A percentile compares a stretch with the other conserved stretches of the same genome.
Conservation (phyloP, 306 rosid species). For the Cucumis hystrix region DNA sequence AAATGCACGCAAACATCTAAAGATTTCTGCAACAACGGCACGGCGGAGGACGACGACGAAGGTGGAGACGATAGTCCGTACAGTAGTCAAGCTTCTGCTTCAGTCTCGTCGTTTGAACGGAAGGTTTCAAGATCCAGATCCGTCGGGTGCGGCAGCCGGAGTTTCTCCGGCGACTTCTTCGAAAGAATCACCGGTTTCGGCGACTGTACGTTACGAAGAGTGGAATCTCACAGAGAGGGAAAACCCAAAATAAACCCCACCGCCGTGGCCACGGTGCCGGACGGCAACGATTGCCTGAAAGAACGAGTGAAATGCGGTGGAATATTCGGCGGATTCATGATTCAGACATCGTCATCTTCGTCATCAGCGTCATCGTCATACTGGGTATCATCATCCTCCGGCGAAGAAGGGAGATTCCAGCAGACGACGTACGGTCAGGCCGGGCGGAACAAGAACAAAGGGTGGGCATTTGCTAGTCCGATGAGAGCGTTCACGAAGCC, state of each 20-base stretch:
- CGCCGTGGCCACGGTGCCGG: neutral
- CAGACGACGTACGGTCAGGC: neutral
- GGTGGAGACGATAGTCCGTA: slow-evolving; percentile 12
- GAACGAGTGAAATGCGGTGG: slow-evolving; percentile 83
- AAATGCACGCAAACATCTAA: neutral
- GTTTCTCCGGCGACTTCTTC: slow-evolving; percentile 89
- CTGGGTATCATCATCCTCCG: slow-evolving; percentile 59
- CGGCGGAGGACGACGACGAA: slow-evolving; percentile 18
- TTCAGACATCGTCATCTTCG: slow-evolving; percentile 52
- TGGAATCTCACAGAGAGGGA: slow-evolving; percentile 88
- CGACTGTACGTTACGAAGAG: slow-evolving; percentile 84
- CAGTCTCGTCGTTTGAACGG: slow-evolving; percentile 57
- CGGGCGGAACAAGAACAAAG: slow-evolving; percentile 53
- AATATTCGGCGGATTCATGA: slow-evolving; percentile 69
- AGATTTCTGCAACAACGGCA: neutral
- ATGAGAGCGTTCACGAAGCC: slow-evolving; percentile 60
- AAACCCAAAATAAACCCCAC: slow-evolving; percentile 17
- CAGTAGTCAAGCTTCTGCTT: slow-evolving; percentile 24
- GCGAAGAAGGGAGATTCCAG: slow-evolving; percentile 34
- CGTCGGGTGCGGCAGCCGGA: slow-evolving; percentile 93
- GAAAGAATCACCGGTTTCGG: slow-evolving; percentile 97
- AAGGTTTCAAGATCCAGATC: slow-evolving; percentile 98
- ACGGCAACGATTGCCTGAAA: slow-evolving; percentile 30
- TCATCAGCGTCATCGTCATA: slow-evolving; percentile 61
- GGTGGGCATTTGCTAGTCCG: slow-evolving; percentile 88